Conservation (phyloP, 106 monocot species). For the Agapanthus africanus region DNA sequence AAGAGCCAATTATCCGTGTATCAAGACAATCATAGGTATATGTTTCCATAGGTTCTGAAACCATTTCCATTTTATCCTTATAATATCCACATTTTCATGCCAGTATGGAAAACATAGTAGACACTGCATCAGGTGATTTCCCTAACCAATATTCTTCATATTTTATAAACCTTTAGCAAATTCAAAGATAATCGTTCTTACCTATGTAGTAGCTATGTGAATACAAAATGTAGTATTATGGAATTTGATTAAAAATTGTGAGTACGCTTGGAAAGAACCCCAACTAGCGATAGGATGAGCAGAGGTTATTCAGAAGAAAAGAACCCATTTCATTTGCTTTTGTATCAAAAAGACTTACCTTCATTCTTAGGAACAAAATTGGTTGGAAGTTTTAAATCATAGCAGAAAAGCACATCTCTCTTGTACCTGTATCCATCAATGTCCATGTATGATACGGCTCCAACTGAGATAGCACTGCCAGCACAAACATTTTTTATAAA, state of each 20-base stretch:
- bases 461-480: slow-evolving; percentile 63
- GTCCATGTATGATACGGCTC: slow-evolving; percentile 82
- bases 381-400: slow-evolving; percentile 75
- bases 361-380: slow-evolving; percentile 74
- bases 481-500: not conserved
- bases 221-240: not conserved
- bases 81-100: not conserved
- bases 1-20: not conserved
- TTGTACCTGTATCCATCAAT: slow-evolving; percentile 71
- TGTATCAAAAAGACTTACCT: slow-evolving; percentile 26
- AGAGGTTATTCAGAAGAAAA: not conserved
- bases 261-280: not conserved
- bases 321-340: not conserved
- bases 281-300: not conserved
- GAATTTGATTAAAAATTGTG: not conserved
- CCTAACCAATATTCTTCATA: not conserved
- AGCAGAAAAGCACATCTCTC: slow-evolving; percentile 91
- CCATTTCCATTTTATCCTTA: not conserved
- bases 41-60: not conserved
- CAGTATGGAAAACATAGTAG: not conserved
- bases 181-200: not conserved
- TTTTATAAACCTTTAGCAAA: not conserved
- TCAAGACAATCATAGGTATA: not conserved
- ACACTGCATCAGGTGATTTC: not conserved
- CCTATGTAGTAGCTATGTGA: not conserved